These are phyloP conservation scores for Turnera subulata DNA, from an alignment of 345 rosid genomes.

Conservation along the genomic window DNA sequence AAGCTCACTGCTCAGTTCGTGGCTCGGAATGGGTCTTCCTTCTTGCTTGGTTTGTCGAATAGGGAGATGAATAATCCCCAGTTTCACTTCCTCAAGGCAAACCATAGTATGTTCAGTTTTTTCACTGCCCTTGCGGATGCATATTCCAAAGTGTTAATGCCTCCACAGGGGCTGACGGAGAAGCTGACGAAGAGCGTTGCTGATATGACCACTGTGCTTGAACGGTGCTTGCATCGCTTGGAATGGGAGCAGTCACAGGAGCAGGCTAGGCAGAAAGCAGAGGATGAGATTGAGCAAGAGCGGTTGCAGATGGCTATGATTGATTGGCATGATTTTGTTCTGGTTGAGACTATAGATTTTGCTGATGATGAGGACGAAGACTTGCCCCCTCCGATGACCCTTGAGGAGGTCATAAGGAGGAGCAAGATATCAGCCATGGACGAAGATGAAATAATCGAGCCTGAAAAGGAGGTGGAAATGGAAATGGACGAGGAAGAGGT, in stretches of 20 bases:
- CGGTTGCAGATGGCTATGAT: constrained; percentile 86
- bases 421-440: constrained; percentile 65
- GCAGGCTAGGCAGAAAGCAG: constrained; percentile 80
- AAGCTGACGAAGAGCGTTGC: constrained; percentile 50
- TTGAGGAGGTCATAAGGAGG: constrained; percentile 76
- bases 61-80: constrained; percentile 71
- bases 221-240: constrained; percentile 72
- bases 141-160: constrained; percentile 73
- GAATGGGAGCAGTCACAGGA: constrained; percentile 88
- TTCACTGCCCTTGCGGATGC: constrained; percentile 79
- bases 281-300: constrained; percentile 86
- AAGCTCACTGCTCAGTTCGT: constrained; percentile 88
- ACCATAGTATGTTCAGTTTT: constrained; percentile 80
- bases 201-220: constrained; percentile 75
- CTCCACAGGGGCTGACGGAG: constrained; percentile 62
- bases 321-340: constrained; percentile 93
- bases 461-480: constrained; percentile 90
- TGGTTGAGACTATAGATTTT: constrained; percentile 77
- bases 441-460: constrained; percentile 67
- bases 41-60: constrained; percentile 62
- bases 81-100: constrained; percentile 83
- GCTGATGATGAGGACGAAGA: constrained; percentile 91
- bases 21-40: constrained; percentile 73
- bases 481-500: constrained; percentile 95
- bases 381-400: constrained; percentile 79